Evolutionary conservation across 345 rosid genomes (phyloP).

Genomic region (Salix exigua): DNA sequence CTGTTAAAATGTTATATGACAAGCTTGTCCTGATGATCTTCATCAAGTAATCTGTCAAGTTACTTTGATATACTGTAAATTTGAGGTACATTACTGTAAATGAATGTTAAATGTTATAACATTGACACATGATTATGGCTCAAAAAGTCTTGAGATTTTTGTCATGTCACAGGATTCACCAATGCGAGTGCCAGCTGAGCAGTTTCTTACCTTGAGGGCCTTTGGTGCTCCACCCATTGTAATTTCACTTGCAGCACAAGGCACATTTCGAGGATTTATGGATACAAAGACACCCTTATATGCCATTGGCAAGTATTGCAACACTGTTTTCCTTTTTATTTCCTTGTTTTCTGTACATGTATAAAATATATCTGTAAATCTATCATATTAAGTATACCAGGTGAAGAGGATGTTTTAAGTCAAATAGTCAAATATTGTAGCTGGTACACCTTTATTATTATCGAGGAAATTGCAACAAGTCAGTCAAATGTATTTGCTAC

Average conservation of each 20-base stretch:
- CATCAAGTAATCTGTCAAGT: too few relatives aligned
- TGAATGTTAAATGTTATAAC: not conserved
- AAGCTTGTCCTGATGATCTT: too few relatives aligned
- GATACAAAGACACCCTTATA: constrained; percentile 87
- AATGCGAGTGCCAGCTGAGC: constrained; percentile 78
- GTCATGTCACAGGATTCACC: constrained; percentile 66
- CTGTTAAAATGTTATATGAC: not conserved
- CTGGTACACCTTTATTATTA: not conserved
- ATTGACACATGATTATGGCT: constrained; percentile 1
- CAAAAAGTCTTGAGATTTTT: not conserved
- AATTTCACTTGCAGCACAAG: constrained; percentile 91
- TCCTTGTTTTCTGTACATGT: not conserved
- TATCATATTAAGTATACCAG: not conserved
- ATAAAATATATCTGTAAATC: not conserved
- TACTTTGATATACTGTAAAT: not conserved
- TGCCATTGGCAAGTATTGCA: constrained; percentile 78
- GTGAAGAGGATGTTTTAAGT: not conserved
- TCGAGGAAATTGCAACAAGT: not conserved
- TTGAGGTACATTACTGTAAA: not conserved
- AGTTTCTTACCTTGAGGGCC: constrained; percentile 69
- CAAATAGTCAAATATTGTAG: not conserved
- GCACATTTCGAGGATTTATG: constrained; percentile 89
- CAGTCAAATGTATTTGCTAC: too few relatives aligned
- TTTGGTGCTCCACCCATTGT: constrained; percentile 95
- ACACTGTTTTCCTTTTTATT: constrained; percentile 13